A percentile compares a stretch with the other conserved stretches of the same genome.
phyloP scores from a whole-genome alignment of 441 rosid species.

The Geranium incanum region DNA sequence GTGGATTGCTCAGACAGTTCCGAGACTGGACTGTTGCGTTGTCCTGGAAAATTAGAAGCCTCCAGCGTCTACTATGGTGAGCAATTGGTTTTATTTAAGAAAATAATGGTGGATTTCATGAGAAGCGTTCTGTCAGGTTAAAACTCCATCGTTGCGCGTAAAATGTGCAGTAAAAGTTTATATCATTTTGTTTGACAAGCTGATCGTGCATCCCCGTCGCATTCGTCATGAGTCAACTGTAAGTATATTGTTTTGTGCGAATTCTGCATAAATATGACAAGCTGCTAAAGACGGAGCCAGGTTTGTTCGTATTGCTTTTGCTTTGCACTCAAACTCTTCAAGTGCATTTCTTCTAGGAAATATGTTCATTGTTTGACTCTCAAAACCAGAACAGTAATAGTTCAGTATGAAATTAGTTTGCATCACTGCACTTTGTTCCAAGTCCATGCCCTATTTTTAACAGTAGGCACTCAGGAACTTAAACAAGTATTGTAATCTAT shows the following conservation, averaged over 20 bases:
- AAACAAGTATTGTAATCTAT: neutral
- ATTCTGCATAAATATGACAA: slow-evolving; percentile 1
- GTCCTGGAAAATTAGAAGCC: slow-evolving; percentile 94
- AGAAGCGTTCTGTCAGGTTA: neutral
- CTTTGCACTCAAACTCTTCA: no score
- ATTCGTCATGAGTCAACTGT: slow-evolving; percentile 88
- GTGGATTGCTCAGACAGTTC: slow-evolving; percentile 83
- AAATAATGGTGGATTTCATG: neutral
- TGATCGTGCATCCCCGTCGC: slow-evolving; percentile 48
- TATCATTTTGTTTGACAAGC: slow-evolving; percentile 31
- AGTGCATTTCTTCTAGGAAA: no score
- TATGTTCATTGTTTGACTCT: no score
- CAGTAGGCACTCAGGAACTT: neutral
- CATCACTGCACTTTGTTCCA: no score
- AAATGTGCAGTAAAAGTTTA: slow-evolving; percentile 14
- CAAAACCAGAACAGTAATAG: no score
- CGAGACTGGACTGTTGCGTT: slow-evolving; percentile 63
- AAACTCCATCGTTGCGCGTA: neutral
- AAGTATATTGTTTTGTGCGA: slow-evolving; percentile 26
- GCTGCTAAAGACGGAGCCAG: slow-evolving; percentile 83
- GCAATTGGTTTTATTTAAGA: neutral
- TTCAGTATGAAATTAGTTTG: no score
- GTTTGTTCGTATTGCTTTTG: slow-evolving; percentile 23
- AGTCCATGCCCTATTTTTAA: neutral
- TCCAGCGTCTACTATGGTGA: slow-evolving; percentile 72